Percentiles rank a stretch among this genome's conserved stretches.
These are phyloP conservation scores for Ascosphaera aggregata DNA, from an alignment of 2,329 filamentous ascomycete species.

Conservation along the genomic window DNA sequence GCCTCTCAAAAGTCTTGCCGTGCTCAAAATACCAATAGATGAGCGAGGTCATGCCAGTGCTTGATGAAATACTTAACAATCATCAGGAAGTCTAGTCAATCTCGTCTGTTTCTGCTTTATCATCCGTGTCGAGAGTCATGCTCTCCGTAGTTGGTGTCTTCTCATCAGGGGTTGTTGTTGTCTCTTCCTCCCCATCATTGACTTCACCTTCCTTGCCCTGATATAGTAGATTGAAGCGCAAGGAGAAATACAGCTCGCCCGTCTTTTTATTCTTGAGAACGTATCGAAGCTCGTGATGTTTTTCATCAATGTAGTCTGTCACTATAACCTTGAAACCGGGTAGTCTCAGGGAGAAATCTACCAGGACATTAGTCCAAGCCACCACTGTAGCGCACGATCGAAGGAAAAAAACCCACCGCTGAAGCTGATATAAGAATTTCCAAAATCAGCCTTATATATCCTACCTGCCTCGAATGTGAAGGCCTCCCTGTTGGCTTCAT, in stretches of 20 bases:
- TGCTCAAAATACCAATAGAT: too few relatives aligned
- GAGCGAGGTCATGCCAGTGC: too few relatives aligned
- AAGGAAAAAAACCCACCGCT: constrained; percentile 25
- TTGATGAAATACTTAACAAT: too few relatives aligned
- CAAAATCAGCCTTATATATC: constrained; percentile 49
- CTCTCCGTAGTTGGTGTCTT: neutral
- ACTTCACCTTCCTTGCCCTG: constrained; percentile 12
- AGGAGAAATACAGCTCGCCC: constrained; percentile 51
- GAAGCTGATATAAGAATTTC: constrained; percentile 83
- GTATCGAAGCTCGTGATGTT: constrained; percentile 74
- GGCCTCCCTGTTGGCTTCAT: constrained; percentile 27
- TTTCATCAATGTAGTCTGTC: constrained; percentile 26
- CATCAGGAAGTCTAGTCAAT: too few relatives aligned
- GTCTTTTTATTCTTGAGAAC: constrained; percentile 64
- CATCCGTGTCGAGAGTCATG: neutral
- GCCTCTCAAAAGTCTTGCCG: too few relatives aligned
- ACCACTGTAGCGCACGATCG: neutral
- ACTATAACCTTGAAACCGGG: constrained; percentile 16
- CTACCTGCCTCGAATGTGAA: constrained; percentile 40
- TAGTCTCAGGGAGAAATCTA: constrained; percentile 17
- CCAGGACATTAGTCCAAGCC: constrained; percentile 1
- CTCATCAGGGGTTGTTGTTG: neutral
- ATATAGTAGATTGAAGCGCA: constrained; percentile 51
- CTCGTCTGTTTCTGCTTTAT: neutral
- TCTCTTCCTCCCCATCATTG: constrained; percentile 6